Percentiles rank a stretch among this genome's conserved stretches.
These are phyloP conservation scores for Fusarium staphyleae DNA, from an alignment of 2,329 filamentous ascomycete genomes.

Conservation along the genomic window DNA sequence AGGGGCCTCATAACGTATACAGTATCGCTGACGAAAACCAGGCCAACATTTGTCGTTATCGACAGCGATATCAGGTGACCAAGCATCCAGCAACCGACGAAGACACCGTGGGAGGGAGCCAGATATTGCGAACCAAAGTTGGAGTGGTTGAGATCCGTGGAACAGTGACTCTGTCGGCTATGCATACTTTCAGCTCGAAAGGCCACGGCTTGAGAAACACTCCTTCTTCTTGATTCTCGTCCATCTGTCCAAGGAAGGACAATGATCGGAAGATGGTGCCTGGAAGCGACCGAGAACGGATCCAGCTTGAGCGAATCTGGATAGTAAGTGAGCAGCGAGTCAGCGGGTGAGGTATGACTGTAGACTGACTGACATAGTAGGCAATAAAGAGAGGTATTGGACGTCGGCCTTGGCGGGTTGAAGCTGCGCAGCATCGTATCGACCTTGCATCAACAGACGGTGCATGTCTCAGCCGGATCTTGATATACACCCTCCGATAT, in stretches of 20 bases:
- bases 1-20: not conserved
- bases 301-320: slow-evolving; percentile 14
- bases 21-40: slow-evolving; percentile 18
- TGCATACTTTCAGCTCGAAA: slow-evolving; percentile 9
- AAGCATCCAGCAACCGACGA: not conserved
- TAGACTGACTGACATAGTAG: not conserved
- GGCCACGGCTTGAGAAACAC: not conserved
- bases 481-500: slow-evolving; percentile 18
- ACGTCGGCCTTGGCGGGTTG: slow-evolving; percentile 9
- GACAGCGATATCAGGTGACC: not conserved
- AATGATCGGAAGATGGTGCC: not conserved
- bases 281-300: slow-evolving; percentile 8
- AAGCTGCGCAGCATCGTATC: not conserved
- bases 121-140: not conserved
- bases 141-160: slow-evolving; percentile 17
- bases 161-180: slow-evolving; percentile 10
- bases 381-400: not conserved
- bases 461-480: slow-evolving; percentile 15
- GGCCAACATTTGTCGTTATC: slow-evolving; percentile 3
- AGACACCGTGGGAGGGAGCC: slow-evolving; percentile 13
- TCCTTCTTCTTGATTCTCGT: not conserved
- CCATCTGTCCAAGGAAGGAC: not conserved
- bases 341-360: slow-evolving; percentile 10
- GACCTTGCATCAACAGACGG: slow-evolving; percentile 20
- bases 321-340: not conserved